phyloP scores from a whole-genome alignment of 768 basidiomycete genomes.

The Mycena sanguinolenta region DNA sequence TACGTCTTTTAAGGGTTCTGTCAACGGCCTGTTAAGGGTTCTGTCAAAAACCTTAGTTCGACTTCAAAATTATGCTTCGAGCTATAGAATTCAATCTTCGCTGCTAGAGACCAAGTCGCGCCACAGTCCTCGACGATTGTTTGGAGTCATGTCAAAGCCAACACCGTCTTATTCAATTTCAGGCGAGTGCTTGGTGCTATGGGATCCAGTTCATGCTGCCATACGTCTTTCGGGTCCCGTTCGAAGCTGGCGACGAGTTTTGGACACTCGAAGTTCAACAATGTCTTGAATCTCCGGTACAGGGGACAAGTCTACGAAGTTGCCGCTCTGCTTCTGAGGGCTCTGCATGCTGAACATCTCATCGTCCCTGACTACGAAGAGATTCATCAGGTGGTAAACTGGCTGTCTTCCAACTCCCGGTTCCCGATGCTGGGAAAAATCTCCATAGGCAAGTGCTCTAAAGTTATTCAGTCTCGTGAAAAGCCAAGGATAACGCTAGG shows the following conservation, averaged over 20 bases:
- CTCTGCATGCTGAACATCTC: not conserved
- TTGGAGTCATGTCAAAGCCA: not conserved
- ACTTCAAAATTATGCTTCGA: constrained; percentile 1
- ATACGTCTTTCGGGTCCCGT: not conserved
- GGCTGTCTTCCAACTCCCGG: not conserved
- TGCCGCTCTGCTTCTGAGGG: no score
- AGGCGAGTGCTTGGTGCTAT: not conserved
- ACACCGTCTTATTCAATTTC: not conserved
- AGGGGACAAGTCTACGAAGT: constrained; percentile 1
- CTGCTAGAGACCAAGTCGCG: not conserved
- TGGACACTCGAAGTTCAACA: not conserved
- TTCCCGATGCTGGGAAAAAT: not conserved
- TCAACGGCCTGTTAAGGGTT: not conserved
- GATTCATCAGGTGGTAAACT: not conserved
- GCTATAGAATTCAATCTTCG: not conserved
- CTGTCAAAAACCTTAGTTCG: not conserved
- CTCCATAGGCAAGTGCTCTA: not conserved
- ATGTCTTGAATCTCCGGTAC: not conserved
- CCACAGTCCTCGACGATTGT: not conserved
- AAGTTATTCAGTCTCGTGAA: constrained; percentile 1
- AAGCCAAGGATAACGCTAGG: not conserved
- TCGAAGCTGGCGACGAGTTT: constrained; percentile 10
- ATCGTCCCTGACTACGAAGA: constrained; percentile 11
- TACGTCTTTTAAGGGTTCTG: not conserved
- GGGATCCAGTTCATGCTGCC: not conserved